Evolutionary conservation across 208 protist species (phyloP), one percentile per base, ranked within the genome.

Genomic region (Hexamita inflata): DNA sequence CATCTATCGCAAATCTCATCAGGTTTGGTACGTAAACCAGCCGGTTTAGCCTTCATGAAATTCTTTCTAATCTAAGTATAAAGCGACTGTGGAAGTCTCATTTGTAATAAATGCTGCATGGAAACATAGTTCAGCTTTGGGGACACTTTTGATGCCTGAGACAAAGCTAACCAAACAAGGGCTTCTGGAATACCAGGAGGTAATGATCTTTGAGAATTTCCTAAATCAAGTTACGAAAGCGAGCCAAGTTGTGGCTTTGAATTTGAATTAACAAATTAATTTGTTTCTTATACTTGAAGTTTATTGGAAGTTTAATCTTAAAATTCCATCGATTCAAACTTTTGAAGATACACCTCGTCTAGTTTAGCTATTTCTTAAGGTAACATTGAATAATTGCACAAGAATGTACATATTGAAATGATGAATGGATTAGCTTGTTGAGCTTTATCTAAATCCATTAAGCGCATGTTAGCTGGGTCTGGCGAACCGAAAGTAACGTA

Each of bases 181-280:
- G 9, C 11, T 34, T 70, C 64, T 11, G 64, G 38, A 15, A 70
- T 45, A 15, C 64, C 64, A 11, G 64, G 15, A n/a, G 64, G 64
- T n/a, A 70, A 11, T 11, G 24, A 42, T 38, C 9, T 70, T 11
- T 4, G 9, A 15, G 9, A 2, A 40, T 4, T 45, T 4, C 40
- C 64, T 11, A 70, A 38, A 38, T 70, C 64, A 49, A 70, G 26
- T 9, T 7, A 45, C 34, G 64, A n/a, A 11, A 70, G 64, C 38
- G 40, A 49, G 4, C 64, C 64, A 2, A 70, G 15, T 38, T 70
- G 35, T 34, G 64, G 64, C 38, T n/a, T 70, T 45, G 64, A 42
- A 4, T 7, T 45, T n/a, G 64, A 70, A 38, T 11, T 49, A 11
- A 70, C 42, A 40, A 45, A 49, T 13, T 15, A n/a, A n/a, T n/a